These are phyloP conservation scores for Corylus avellana DNA, from an alignment of 306 rosid species.

Conservation along the genomic window DNA sequence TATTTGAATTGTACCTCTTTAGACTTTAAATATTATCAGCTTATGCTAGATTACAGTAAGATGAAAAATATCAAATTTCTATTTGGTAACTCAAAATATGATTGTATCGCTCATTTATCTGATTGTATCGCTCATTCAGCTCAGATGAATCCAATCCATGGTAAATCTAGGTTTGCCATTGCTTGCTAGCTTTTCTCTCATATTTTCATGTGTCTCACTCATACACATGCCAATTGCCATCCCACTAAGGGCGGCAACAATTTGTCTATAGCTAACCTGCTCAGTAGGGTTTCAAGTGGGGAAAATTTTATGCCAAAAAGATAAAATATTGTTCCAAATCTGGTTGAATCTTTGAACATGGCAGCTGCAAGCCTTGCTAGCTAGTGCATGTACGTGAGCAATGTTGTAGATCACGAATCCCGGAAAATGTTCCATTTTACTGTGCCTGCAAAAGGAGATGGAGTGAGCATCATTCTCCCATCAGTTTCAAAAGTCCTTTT, in stretches of 20 bases:
- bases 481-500: slow-evolving; percentile 47
- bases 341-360: slow-evolving; percentile 23
- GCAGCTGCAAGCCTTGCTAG: neutral
- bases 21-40: no score
- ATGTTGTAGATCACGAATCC: slow-evolving; percentile 13
- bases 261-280: neutral
- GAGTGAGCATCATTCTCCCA: slow-evolving; percentile 23
- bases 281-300: slow-evolving; percentile 17
- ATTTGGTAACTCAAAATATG: no score
- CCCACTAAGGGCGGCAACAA: slow-evolving; percentile 17
- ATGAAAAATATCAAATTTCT: no score
- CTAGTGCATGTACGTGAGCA: neutral
- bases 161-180: neutral
- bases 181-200: slow-evolving; percentile 9
- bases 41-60: no score
- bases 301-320: slow-evolving; percentile 3
- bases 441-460: slow-evolving; percentile 15
- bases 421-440: slow-evolving; percentile 14
- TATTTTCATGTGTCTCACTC: slow-evolving; percentile 4
- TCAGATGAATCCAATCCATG: neutral
- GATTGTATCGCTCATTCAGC: no score
- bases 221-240: slow-evolving; percentile 22
- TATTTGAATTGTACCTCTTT: no score
- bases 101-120: no score
- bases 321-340: slow-evolving; percentile 9